Base-by-base conservation (phyloP, 257 asterid genomes). In the Solanum appendiculatum region DNA sequence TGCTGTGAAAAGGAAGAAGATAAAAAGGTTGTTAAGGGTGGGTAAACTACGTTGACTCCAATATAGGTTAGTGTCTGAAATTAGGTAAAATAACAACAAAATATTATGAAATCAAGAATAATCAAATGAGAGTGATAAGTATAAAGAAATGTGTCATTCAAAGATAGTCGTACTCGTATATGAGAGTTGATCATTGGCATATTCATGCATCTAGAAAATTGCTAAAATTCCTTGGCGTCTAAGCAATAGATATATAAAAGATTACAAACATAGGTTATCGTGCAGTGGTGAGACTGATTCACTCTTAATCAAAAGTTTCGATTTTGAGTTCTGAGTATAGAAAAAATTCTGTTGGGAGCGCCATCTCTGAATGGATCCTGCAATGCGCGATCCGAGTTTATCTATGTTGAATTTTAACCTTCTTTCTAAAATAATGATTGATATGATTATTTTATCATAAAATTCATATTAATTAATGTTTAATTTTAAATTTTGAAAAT, bases 51-150 rank as follows among this genome's bases (percentile, higher is more conserved):
- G 85, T 29, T 80, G 85, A 80, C 85, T 80, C 40, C 85, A 46
- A 16, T 44, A 27, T 12, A 6, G 46, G 40, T 44, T 77, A 75
- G 42, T 82, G 78, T 85, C 87, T 86, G 91, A 84, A 51, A 82
- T 89, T 89, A 89, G 86, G 91, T 89, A 83, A 44, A 84, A 75
- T 54, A 36, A 51, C 83, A 83, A 87, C 86, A 85, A 88, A 82
- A 69, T 85, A 33, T 14, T 46, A 46, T 80, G 27, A 81, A 27
- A 51, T 83, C 56, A 60, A 51, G 84, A 18, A 85, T 48, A 74
- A 63, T 21, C 36, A 64, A 88, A 84, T 84, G 40, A 69, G 56
- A 54, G 29, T 66, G 82, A 80, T 80, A 27, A 29, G 42, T 18
- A 78, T 44, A 44, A 29, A 15, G 63, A 46, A 80, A 46, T 66